Base-by-base conservation (phyloP, 1,284 basidiomycete species). In the Cutaneotrichosporon cyanovorans region DNA sequence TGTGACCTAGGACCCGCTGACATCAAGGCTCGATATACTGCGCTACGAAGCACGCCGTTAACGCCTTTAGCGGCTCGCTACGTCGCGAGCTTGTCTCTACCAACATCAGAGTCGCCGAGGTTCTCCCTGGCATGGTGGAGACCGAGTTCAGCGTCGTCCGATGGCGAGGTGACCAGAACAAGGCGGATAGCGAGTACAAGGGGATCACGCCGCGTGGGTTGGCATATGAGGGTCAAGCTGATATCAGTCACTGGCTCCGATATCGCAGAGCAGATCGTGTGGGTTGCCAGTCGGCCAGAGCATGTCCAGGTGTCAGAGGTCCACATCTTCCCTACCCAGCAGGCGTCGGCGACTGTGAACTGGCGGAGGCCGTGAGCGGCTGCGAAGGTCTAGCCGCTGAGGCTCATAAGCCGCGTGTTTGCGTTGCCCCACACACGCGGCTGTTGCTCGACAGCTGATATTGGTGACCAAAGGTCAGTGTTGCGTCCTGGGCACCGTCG, bases 211-310 rank as follows among this genome's bases (percentile, higher is more conserved):
- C 68, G 82, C 50, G 66, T 69, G 30, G 56, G 65, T 58, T 9
- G 23, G 5, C 21, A 7, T 18, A n/a, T 31, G 19, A 6, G 11
- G 2, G 6, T 8, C 7, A 18, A 20, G 28, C 44, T 42, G 34
- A 42, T 23, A 5, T 3, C 33, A 50, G 44, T 53, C 4, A 38
- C 79, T 3, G 83, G 84, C 9, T 76, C 83, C 49, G 89, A 93
- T 65, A 84, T 93, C 44, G 93, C 93, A 1, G 92, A 98, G 71
- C 90, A 98, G 71, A 93, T 99, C 61, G 90, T 96, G 11, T 99
- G 68, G 68, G 48, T 51, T 12, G 66, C 68, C 3, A 62, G 60
- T 4, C 52, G 68, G 5, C 50, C 54, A 0, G 42, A 43, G 6
- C 50, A 56, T 34, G 54, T 56, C 15, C 50, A 56, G 35, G 45